Conservation (phyloP, 2,329 filamentous ascomycete genomes). For the Ophiosphaerella herpotricha region DNA sequence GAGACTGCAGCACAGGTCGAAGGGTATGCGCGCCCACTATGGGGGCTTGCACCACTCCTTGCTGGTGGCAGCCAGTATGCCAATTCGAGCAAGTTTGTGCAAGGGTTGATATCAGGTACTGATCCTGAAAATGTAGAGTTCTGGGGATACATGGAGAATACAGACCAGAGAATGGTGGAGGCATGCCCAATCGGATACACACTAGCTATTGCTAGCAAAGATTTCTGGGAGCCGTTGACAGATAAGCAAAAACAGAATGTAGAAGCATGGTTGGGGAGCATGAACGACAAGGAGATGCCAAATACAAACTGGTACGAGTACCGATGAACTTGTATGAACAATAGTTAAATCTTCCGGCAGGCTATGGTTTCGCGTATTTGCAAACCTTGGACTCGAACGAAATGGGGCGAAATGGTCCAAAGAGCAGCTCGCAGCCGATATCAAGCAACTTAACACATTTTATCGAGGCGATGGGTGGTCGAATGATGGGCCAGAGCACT, state of each 20-base stretch:
- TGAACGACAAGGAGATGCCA: conserved; percentile 74
- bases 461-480: conserved; percentile 84
- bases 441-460: conserved; percentile 78
- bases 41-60: conserved; percentile 73
- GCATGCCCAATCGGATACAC: conserved; percentile 80
- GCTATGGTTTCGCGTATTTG: conserved; percentile 86
- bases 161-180: conserved; percentile 84
- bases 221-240: conserved; percentile 69
- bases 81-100: conserved; percentile 68
- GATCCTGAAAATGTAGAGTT: conserved; percentile 72
- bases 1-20: conserved; percentile 78
- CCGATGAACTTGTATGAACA: not conserved
- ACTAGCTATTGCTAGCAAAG: conserved; percentile 67
- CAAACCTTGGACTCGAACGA: conserved; percentile 76
- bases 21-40: conserved; percentile 74
- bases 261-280: conserved; percentile 73
- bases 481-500: conserved; percentile 77
- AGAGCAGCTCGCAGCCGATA: conserved; percentile 71
- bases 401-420: conserved; percentile 74
- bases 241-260: conserved; percentile 68
- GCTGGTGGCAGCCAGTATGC: conserved; percentile 70
- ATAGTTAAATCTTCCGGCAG: conserved; percentile 49
- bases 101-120: conserved; percentile 72
- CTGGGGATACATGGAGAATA: conserved; percentile 76
- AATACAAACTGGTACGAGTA: conserved; percentile 65